Conservation (phyloP, 2,329 filamentous ascomycete genomes). For the Chalaropsis ovoidea region DNA sequence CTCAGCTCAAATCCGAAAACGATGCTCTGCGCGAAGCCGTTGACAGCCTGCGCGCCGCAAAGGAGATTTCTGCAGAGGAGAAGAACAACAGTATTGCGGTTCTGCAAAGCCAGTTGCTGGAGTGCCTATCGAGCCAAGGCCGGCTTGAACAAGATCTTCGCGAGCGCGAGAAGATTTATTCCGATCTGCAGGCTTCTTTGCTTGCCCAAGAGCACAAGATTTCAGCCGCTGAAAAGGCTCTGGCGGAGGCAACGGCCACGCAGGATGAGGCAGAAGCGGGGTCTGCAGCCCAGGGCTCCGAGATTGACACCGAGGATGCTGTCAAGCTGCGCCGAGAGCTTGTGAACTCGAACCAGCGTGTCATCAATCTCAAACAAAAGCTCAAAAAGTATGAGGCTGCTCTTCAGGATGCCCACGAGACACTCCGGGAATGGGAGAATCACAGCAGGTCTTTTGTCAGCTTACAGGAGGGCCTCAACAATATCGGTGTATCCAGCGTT, state of each 20-base stretch:
- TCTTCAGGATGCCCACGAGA: conserved; percentile 17
- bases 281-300: neutral
- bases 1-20: conserved; percentile 18
- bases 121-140: conserved; percentile 12
- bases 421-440: conserved; percentile 23
- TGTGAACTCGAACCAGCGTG: conserved; percentile 24
- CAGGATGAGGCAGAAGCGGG: neutral
- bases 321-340: conserved; percentile 11
- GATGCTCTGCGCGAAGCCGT: conserved; percentile 7
- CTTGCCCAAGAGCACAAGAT: conserved; percentile 15
- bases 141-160: conserved; percentile 16
- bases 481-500: conserved; percentile 17
- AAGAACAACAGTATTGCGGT: conserved; percentile 5
- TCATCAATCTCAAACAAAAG: conserved; percentile 25
- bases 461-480: conserved; percentile 17
- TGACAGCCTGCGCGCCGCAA: conserved; percentile 4
- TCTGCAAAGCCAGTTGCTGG: conserved; percentile 16
- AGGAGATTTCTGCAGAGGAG: neutral
- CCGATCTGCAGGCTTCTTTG: conserved; percentile 13
- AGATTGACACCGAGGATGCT: neutral
- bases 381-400: conserved; percentile 23
- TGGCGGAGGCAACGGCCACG: neutral
- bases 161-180: conserved; percentile 16
- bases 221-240: conserved; percentile 15
- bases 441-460: conserved; percentile 16